Evolutionary conservation across 768 basidiomycete genomes (phyloP).

Genomic region (Leccinum boreale): DNA sequence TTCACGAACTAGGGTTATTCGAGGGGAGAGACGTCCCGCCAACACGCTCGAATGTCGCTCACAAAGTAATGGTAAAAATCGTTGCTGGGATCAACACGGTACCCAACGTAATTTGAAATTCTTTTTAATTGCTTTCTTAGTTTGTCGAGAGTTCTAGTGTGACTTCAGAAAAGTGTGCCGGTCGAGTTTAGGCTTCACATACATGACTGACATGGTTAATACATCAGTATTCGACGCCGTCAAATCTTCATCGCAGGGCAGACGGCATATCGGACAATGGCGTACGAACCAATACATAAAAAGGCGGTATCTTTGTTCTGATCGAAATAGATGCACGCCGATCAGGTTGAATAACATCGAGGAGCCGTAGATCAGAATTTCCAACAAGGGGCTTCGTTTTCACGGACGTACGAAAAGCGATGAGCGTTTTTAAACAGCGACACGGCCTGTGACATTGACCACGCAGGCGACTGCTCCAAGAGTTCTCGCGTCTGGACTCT

Average conservation of each 20-base stretch:
- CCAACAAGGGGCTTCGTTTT: neutral
- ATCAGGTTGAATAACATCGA: neutral
- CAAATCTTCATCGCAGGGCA: neutral
- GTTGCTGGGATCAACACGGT: neutral
- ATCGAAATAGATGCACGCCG: neutral
- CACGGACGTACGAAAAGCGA: neutral
- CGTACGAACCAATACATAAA: neutral
- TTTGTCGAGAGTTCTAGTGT: neutral
- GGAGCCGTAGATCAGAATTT: neutral
- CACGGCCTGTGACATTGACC: no score
- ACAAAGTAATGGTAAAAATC: constrained; percentile 3
- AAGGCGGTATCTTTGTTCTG: neutral
- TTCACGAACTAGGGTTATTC: neutral
- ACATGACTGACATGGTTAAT: neutral
- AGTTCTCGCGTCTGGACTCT: no score
- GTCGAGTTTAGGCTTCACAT: neutral
- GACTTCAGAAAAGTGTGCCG: neutral
- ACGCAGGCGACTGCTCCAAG: no score
- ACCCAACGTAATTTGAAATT: no score
- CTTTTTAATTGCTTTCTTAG: no score
- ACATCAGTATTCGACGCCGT: neutral
- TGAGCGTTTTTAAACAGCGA: neutral
- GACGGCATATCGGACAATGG: neutral
- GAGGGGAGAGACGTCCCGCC: neutral
- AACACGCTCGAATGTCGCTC: neutral